Conservation (phyloP, 768 basidiomycete genomes). For the Vararia minispora region DNA sequence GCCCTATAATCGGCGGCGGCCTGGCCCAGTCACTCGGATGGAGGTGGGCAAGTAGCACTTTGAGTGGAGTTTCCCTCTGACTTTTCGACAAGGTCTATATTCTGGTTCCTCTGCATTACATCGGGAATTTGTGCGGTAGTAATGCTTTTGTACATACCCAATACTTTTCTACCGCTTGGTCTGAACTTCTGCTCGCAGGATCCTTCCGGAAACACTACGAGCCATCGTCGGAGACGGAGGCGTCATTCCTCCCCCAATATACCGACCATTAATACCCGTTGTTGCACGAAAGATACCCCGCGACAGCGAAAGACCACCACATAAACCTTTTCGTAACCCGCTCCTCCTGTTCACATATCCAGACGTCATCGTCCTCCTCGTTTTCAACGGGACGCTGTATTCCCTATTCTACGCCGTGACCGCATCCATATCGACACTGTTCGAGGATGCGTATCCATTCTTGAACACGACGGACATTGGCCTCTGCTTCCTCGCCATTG, state of each 20-base stretch:
- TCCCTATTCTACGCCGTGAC: conserved; percentile 50
- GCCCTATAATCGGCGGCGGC: conserved; percentile 40
- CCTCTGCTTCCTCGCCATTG: conserved; percentile 68
- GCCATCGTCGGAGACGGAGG: conserved; percentile 32
- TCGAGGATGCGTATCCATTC: conserved; percentile 44
- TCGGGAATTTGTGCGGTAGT: conserved; percentile 23
- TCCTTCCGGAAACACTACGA: conserved; percentile 40
- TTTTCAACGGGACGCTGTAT: conserved; percentile 42
- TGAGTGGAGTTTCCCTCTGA: neutral
- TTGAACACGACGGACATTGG: conserved; percentile 58
- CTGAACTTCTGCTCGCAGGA: conserved; percentile 10
- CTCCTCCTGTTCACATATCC: conserved; percentile 41
- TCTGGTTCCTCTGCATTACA: conserved; percentile 31
- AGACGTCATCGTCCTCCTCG: conserved; percentile 44
- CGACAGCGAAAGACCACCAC: conserved; percentile 12
- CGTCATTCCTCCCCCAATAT: conserved; percentile 21
- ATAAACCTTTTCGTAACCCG: conserved; percentile 38
- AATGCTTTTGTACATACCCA: conserved; percentile 28
- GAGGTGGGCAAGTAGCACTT: conserved; percentile 15
- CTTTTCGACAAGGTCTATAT: conserved; percentile 23
- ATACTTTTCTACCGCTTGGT: conserved; percentile 3
- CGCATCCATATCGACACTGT: conserved; percentile 50
- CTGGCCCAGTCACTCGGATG: conserved; percentile 20
- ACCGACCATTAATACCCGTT: conserved; percentile 23
- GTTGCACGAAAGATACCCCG: conserved; percentile 12